These are phyloP conservation scores for Leccinum longicurvipes DNA, from an alignment of 768 basidiomycete genomes.

Conservation along the genomic window DNA sequence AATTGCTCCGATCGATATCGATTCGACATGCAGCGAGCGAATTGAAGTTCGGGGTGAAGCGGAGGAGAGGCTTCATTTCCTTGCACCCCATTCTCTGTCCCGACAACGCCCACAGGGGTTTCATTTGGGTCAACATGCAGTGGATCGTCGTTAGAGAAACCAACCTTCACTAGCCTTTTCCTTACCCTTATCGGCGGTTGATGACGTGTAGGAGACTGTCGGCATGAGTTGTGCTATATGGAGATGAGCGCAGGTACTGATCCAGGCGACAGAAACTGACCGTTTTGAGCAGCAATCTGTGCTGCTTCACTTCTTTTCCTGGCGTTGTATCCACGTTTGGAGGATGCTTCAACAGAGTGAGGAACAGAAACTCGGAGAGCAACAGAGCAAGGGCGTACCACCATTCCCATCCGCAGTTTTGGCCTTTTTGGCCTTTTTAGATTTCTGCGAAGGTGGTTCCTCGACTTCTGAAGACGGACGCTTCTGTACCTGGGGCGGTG, in stretches of 20 bases:
- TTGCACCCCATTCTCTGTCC: slow-evolving; percentile 29
- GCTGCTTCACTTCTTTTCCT: slow-evolving; percentile 74
- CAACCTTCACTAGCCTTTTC: slow-evolving; percentile 41
- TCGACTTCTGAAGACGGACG: slow-evolving; percentile 38
- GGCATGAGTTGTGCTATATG: slow-evolving; percentile 44
- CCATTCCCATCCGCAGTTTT: slow-evolving; percentile 35
- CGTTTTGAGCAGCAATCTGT: slow-evolving; percentile 60
- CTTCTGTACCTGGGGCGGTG: slow-evolving; percentile 32
- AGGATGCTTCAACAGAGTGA: slow-evolving; percentile 32
- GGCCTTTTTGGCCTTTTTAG: slow-evolving; percentile 45
- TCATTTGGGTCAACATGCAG: slow-evolving; percentile 1
- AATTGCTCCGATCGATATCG: slow-evolving; percentile 70
- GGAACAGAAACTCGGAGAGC: slow-evolving; percentile 5
- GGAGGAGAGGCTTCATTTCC: slow-evolving; percentile 30
- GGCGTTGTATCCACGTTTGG: slow-evolving; percentile 65
- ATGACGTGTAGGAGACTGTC: slow-evolving; percentile 40
- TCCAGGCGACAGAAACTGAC: slow-evolving; percentile 34
- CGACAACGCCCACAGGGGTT: slow-evolving; percentile 31
- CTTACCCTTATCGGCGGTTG: slow-evolving; percentile 41
- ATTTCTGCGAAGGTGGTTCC: slow-evolving; percentile 40
- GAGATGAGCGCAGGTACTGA: slow-evolving; percentile 13
- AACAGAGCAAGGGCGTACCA: slow-evolving; percentile 22
- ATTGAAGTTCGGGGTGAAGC: slow-evolving; percentile 66
- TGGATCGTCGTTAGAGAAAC: slow-evolving; percentile 11
- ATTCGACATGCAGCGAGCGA: slow-evolving; percentile 82